Percentiles rank a stretch among this genome's conserved stretches.
Evolutionary conservation across 768 basidiomycete genomes (phyloP).

Genomic region (Tylopilus intermedius): DNA sequence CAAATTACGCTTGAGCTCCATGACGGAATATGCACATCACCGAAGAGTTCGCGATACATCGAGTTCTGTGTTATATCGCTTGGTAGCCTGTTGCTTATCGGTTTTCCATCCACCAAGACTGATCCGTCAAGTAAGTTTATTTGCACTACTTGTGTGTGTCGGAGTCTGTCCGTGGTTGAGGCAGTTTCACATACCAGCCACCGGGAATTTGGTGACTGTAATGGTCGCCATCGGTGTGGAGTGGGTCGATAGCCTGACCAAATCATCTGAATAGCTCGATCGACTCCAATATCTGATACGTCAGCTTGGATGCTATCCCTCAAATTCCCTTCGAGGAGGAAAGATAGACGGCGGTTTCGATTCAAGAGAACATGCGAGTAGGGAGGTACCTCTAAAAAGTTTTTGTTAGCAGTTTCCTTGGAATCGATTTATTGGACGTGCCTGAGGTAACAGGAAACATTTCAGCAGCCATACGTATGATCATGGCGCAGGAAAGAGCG

Average conservation of each 20-base stretch:
- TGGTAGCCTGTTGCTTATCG: constrained; percentile 16
- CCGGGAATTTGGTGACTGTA: constrained; percentile 9
- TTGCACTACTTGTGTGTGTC: constrained; percentile 19
- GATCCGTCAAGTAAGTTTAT: constrained; percentile 23
- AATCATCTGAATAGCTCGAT: constrained; percentile 15
- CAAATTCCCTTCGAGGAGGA: constrained; percentile 15
- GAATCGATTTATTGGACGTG: neutral
- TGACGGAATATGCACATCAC: no score
- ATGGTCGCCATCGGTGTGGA: constrained; percentile 18
- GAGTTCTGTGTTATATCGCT: constrained; percentile 12
- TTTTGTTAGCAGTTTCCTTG: neutral
- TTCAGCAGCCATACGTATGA: constrained; percentile 24
- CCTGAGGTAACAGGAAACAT: neutral
- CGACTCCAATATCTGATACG: constrained; percentile 7
- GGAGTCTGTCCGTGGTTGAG: neutral
- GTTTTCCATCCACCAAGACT: constrained; percentile 26
- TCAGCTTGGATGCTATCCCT: no score
- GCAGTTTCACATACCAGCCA: constrained; percentile 25
- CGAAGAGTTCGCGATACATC: constrained; percentile 20
- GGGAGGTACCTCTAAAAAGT: no score
- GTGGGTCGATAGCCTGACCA: constrained; percentile 25
- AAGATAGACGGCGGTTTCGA: constrained; percentile 30
- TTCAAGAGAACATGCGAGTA: constrained; percentile 20
- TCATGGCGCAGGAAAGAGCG: constrained; percentile 22
- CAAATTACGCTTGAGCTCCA: no score